phyloP scores from a whole-genome alignment of 2,329 filamentous ascomycete genomes.

The Sphaerulina vaccinii region DNA sequence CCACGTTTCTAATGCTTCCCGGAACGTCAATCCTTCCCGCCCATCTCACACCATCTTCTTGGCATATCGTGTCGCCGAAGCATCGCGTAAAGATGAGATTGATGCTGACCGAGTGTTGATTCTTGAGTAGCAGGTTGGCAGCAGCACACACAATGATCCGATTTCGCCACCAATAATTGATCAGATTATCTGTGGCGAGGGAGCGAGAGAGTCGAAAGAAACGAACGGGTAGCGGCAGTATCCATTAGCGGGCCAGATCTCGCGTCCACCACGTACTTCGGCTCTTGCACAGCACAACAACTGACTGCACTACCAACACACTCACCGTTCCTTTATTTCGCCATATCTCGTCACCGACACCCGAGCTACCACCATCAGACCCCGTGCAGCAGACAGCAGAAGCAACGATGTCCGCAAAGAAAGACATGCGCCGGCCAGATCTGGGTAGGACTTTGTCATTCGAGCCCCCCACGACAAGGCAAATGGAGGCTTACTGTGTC shows the following conservation, averaged over 20 bases:
- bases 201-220: too few relatives aligned
- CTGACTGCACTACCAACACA: background rate
- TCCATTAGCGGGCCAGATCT: background rate
- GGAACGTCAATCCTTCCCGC: too few relatives aligned
- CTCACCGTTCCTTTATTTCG: slow-evolving; percentile 6
- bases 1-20: too few relatives aligned
- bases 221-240: background rate
- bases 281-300: background rate
- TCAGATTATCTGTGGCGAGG: too few relatives aligned
- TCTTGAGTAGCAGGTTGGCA: too few relatives aligned
- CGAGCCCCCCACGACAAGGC: background rate
- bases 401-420: slow-evolving; percentile 62
- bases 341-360: background rate
- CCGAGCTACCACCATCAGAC: background rate
- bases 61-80: too few relatives aligned
- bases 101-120: too few relatives aligned
- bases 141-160: too few relatives aligned
- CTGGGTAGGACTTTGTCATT: slow-evolving; percentile 54
- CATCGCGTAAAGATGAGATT: too few relatives aligned
- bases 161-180: too few relatives aligned
- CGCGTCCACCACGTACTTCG: background rate
- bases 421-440: slow-evolving; percentile 73
- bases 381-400: background rate
- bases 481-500: slow-evolving; percentile 11
- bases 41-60: too few relatives aligned